Base-by-base conservation (phyloP, 2,329 filamentous ascomycete genomes). In the Neophaeococcomyces aloes region DNA sequence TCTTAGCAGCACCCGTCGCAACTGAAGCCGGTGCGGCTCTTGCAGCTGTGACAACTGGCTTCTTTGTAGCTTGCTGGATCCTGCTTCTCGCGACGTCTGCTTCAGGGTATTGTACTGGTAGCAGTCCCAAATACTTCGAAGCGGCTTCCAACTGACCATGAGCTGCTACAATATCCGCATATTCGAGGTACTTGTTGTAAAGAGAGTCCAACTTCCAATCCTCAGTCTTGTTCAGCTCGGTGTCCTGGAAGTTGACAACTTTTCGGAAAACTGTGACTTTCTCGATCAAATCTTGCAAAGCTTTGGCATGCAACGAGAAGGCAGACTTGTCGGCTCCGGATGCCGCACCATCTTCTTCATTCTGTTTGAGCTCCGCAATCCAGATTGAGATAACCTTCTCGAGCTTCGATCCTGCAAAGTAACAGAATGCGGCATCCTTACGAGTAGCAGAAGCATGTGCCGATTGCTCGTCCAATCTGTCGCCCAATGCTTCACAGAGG, bases 261-360 rank as follows among this genome's bases (percentile, higher is more conserved):
- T 91, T 78, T 43, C 91, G 82, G 79, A 98, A 98, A 42, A 98
- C 78, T 0, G 88, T 94, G 36, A 98, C 91, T 71, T 98, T 98
- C 67, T 98, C 91, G 50, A 98, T 94, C 59, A 98, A 89, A 53
- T 84, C 81, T 63, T 96, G 91, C 33, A 98, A 69, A 36, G 83
- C 82, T 49, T 80, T 79, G 44, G 89, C 87, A 57, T 96, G 91
- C 38, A 96, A 79, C 0, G 89, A 94, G 66, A 95, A 98, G 46
- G 79, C 83, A 17, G 85, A 89, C 56, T 87, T 85, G 27, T 77
- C 77, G 18, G 73, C 73, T 15, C 75, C 71, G 50, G 81, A 75
- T 55, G 86, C 74, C 49, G 93, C 69, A 10, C 78, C 79, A 34
- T 79, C 78, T 56, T 82, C 77, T 63, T 95, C 87, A 18, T 79